Conservation (phyloP, 352 stramenopile species). For the Pythium vanterpoolii region DNA sequence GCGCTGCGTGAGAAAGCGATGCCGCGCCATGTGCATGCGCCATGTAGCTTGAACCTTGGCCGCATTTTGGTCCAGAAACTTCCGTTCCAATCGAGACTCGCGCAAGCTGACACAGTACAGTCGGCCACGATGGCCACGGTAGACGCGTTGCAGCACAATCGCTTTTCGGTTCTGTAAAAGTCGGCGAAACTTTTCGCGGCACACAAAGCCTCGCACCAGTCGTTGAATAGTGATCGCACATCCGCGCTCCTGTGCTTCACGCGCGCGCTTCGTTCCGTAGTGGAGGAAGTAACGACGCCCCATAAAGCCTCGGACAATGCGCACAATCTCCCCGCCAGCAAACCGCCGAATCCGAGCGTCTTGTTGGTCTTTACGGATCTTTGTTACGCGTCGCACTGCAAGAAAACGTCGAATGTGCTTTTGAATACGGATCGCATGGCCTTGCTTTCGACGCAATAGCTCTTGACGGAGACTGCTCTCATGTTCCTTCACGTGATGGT, state of each 20-base stretch:
- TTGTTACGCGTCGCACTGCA: slow-evolving; percentile 31
- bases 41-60: slow-evolving; percentile 86
- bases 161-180: slow-evolving; percentile 48
- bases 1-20: slow-evolving; percentile 60
- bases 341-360: slow-evolving; percentile 40
- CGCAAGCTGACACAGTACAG: slow-evolving; percentile 36
- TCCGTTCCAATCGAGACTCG: slow-evolving; percentile 32
- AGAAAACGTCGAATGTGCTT: slow-evolving; percentile 55
- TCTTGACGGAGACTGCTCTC: slow-evolving; percentile 48
- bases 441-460: slow-evolving; percentile 41
- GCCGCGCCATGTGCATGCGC: slow-evolving; percentile 77
- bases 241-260: slow-evolving; percentile 21
- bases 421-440: slow-evolving; percentile 49
- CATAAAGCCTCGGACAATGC: slow-evolving; percentile 54
- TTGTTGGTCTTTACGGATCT: slow-evolving; percentile 35
- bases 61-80: slow-evolving; percentile 54
- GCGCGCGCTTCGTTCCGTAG: slow-evolving; percentile 21
- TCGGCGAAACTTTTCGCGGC: slow-evolving; percentile 41
- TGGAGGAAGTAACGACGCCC: slow-evolving; percentile 46
- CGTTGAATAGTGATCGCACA: slow-evolving; percentile 58
- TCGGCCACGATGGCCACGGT: slow-evolving; percentile 61
- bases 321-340: slow-evolving; percentile 60
- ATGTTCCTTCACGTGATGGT: slow-evolving; percentile 41
- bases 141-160: slow-evolving; percentile 61
- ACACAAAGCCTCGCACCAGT: slow-evolving; percentile 60